Evolutionary conservation across 2,329 filamentous ascomycete species (phyloP).

Genomic region (Epichloe gansuensis): DNA sequence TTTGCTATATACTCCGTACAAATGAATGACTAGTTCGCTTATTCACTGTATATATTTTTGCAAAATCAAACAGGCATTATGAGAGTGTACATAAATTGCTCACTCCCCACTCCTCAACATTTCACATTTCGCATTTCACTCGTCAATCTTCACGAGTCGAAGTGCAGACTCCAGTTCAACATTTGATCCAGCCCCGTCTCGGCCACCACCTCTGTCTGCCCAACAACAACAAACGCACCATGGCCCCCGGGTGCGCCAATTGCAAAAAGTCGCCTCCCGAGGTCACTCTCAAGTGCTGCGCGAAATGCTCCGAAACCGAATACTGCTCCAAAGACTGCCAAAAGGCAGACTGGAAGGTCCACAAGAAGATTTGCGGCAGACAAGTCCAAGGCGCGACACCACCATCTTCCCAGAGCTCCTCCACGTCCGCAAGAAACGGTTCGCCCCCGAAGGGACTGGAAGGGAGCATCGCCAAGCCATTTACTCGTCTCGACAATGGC

Average conservation of each 20-base stretch:
- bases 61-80: too few relatives aligned
- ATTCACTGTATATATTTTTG: too few relatives aligned
- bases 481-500: constrained; percentile 24
- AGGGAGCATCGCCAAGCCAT: constrained; percentile 20
- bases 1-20: too few relatives aligned
- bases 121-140: too few relatives aligned
- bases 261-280: constrained; percentile 18
- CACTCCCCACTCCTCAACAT: too few relatives aligned
- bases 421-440: not conserved
- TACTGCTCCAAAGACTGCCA: constrained; percentile 43
- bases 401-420: not conserved
- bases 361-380: constrained; percentile 31
- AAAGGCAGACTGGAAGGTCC: constrained; percentile 35
- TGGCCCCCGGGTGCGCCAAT: constrained; percentile 11
- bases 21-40: too few relatives aligned
- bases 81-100: too few relatives aligned
- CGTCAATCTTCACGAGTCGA: too few relatives aligned
- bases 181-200: too few relatives aligned
- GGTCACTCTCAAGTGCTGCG: constrained; percentile 26
- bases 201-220: not conserved
- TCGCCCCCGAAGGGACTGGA: constrained; percentile 18
- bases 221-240: not conserved
- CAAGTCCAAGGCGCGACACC: constrained; percentile 4
- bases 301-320: constrained; percentile 29
- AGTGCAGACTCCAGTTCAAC: too few relatives aligned